Base-by-base conservation (phyloP, 805 yeast genomes). In the Candida nemodendra region DNA sequence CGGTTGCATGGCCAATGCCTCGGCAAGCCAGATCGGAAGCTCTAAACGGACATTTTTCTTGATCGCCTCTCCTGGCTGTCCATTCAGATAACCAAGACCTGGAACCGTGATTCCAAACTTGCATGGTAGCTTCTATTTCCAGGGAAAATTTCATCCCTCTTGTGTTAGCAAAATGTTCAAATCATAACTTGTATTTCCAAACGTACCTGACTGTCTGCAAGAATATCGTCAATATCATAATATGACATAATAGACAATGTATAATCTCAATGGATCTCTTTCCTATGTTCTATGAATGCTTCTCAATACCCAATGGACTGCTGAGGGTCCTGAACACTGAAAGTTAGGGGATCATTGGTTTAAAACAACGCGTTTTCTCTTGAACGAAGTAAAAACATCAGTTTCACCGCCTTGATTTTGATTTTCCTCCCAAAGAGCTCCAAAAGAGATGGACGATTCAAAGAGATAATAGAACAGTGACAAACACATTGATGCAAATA, bases 21-120 rank as follows among this genome's bases (percentile, higher is more conserved):
- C 81, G 0, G 96, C 95, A 27, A 91, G 62, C 98, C 98, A 91
- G 19, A 89, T 60, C 0, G 98, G 98, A 17, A 91, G 68, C 41
- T 85, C 90, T 3, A 88, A 53, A 51, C 79, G 79, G 2, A 89
- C 70, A 23, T 78, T 80, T 50, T 76, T 71, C 38, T 65, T 62
- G 21, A 82, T 66, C 42, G 79, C 57, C 45, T 77, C 72, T 1
- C 84, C 86, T 1, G 88, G 85, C 43, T 82, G 78, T 6, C 90
- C 88, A 53, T 84, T 90, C 5, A 91, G 66, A 53, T 82, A 87
- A 2, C 96, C 97, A n/a, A 91, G 65, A 0, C 93, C 91, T 0
- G 95, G 95, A 6, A 88, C 82, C 0, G 82, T 73, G 31, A 81
- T 74, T 47, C 83, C 81, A 65, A 90, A 88, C 36, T 74, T 77